These are phyloP conservation scores for Pseudopyrenochaeta lycopersici DNA, from an alignment of 2,329 filamentous ascomycete species.

Conservation along the genomic window DNA sequence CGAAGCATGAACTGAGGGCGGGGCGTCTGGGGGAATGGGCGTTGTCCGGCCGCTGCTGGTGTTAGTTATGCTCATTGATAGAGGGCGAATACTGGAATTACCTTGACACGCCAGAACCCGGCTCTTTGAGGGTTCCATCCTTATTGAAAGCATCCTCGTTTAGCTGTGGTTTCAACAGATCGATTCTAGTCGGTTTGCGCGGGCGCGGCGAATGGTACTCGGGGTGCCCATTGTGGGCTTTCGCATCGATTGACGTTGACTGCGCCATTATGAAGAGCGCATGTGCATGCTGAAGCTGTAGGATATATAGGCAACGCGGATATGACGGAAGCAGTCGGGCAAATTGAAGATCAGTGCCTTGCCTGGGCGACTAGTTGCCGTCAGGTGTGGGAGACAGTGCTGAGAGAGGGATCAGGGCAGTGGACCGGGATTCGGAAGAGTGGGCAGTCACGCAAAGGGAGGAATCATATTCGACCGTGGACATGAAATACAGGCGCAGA, in stretches of 20 bases:
- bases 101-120: constrained; percentile 48
- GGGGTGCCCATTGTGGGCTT: constrained; percentile 30
- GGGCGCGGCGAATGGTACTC: constrained; percentile 45
- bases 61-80: constrained; percentile 23
- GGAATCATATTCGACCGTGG: neutral
- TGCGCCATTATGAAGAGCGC: constrained; percentile 39
- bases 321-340: constrained; percentile 37
- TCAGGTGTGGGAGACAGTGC: constrained; percentile 25
- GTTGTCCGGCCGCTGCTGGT: constrained; percentile 78
- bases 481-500: neutral
- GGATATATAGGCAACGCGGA: constrained; percentile 14
- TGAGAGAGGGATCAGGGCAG: constrained; percentile 7
- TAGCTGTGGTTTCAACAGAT: constrained; percentile 46
- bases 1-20: constrained; percentile 87
- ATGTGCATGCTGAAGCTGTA: constrained; percentile 32
- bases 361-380: constrained; percentile 28
- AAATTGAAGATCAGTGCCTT: constrained; percentile 32
- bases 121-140: constrained; percentile 32
- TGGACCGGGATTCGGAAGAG: neutral
- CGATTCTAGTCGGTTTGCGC: constrained; percentile 46
- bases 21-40: constrained; percentile 86
- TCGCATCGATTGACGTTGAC: constrained; percentile 40
- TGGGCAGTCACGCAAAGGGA: too few relatives aligned
- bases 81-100: constrained; percentile 68
- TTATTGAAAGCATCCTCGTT: constrained; percentile 41